These are phyloP conservation scores for Entelexis paramagnoliae DNA, from an alignment of 1,139 yeast species.

Conservation along the genomic window DNA sequence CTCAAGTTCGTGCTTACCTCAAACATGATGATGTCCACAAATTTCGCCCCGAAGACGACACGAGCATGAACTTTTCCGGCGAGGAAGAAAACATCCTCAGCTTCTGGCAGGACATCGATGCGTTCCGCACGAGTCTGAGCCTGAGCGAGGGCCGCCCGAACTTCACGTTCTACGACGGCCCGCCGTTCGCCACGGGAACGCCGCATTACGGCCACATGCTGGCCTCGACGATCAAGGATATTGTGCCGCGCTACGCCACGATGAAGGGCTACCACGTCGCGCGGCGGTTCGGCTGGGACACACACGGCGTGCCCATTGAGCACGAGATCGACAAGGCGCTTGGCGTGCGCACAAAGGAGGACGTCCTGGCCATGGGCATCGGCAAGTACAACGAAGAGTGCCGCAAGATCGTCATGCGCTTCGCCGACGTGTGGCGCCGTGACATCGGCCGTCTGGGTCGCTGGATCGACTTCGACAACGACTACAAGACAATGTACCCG, in stretches of 20 bases:
- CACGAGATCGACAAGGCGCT: slow-evolving; percentile 96
- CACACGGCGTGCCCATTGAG: slow-evolving; percentile 97
- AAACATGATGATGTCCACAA: neutral
- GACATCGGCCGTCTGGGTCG: slow-evolving; percentile 92
- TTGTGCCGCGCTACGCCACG: slow-evolving; percentile 93
- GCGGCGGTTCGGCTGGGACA: slow-evolving; percentile 99
- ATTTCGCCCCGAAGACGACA: slow-evolving; percentile 1
- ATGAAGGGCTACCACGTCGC: slow-evolving; percentile 95
- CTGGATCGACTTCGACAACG: slow-evolving; percentile 98
- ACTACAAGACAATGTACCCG: slow-evolving; percentile 93
- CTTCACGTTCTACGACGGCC: slow-evolving; percentile 94
- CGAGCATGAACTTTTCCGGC: slow-evolving; percentile 52
- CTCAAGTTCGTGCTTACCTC: neutral
- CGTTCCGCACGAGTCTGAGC: slow-evolving; percentile 78
- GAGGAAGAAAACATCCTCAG: slow-evolving; percentile 77
- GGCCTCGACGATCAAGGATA: slow-evolving; percentile 94
- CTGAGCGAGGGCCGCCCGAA: slow-evolving; percentile 77
- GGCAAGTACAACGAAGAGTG: slow-evolving; percentile 91
- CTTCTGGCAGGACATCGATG: slow-evolving; percentile 83
- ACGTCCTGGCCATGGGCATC: slow-evolving; percentile 87
- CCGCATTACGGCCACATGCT: slow-evolving; percentile 98
- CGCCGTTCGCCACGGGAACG: slow-evolving; percentile 98
- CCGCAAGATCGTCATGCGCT: slow-evolving; percentile 93
- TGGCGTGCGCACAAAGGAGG: slow-evolving; percentile 86
- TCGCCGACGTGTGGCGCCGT: slow-evolving; percentile 87